Base-by-base conservation (phyloP, 495 filamentous ascomycete species). In the Rostrohypoxylon terebratum region DNA sequence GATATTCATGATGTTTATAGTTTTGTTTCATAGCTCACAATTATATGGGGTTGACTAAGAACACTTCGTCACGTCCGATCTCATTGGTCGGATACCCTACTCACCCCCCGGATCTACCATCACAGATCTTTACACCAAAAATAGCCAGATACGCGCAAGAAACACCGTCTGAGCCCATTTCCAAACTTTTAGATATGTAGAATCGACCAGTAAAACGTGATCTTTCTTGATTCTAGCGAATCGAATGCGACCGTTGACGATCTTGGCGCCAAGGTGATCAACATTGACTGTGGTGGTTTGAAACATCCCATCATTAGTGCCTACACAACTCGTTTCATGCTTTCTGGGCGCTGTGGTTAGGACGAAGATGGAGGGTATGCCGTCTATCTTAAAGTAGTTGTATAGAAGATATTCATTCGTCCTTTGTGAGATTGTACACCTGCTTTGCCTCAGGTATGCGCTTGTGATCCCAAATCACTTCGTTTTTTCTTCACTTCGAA, bases 251-350 rank as follows among this genome's bases (percentile, higher is more conserved):
- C 31, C 11, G 31, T 54, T 33, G 33, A 10, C 18, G 44, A 62
- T 18, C 71, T 73, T 69, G 71, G 71, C 71, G 71, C 71, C 71
- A 73, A 73, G 71, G 21, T 47, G 61, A 69, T 69, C 65, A 62
- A 33, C 66, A 42, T 45, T 28, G 18, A 57, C 13, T 18, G 61
- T 58, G 58, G 60, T 59, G 50, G 40, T 10, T 66, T 73, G 71
- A 73, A 73, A 73, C 71, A 48, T 64, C 40, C 6, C 57, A 50
- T 45, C 28, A 55, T 65, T 47, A 25, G 64, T 64, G 69, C 64
- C 67, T 16, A 31, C 60, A 61, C 47, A n/a, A n/a, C 40, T 14
- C 13, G 71, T 73, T 73, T 73, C 66, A 69, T 44, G 21, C 47
- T 4, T 40, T 65, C 61, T 58, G 31, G 66, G 66, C 70, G 33